Percentiles rank a stretch among this genome's conserved stretches.
phyloP scores from a whole-genome alignment of 352 stramenopile species.

The Phytophthora pluvialis region DNA sequence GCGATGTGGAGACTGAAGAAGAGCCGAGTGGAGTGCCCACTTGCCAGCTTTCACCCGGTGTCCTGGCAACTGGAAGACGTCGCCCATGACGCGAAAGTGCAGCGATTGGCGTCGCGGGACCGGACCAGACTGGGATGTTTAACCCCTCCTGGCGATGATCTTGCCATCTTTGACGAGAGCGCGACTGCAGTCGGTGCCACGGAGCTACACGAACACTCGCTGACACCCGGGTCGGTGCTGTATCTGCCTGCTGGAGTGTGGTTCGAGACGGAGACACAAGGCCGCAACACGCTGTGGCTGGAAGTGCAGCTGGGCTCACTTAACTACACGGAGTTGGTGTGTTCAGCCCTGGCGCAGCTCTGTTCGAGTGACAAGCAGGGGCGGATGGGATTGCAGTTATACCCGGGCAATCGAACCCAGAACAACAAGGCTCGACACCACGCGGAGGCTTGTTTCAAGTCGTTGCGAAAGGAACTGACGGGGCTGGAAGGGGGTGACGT shows the following conservation, averaged over 20 bases:
- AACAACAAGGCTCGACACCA: conserved; percentile 15
- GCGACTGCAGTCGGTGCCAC: conserved; percentile 1
- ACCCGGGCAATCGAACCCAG: conserved; percentile 11
- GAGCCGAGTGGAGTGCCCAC: conserved; percentile 30
- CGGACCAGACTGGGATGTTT: not conserved
- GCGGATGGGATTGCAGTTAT: conserved; percentile 27
- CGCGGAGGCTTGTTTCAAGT: conserved; percentile 29
- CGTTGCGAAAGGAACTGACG: conserved; percentile 18
- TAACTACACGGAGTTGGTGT: conserved; percentile 31
- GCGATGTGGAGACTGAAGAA: conserved; percentile 36
- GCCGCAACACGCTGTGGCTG: conserved; percentile 41
- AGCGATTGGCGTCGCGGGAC: conserved; percentile 13
- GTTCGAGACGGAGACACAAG: conserved; percentile 39
- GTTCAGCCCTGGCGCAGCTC: conserved; percentile 42
- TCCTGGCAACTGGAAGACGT: conserved; percentile 22
- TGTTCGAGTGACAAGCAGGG: conserved; percentile 33
- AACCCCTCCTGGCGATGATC: conserved; percentile 23
- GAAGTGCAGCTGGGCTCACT: conserved; percentile 47
- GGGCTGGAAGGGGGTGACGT: conserved; percentile 37
- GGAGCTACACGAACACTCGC: conserved; percentile 11
- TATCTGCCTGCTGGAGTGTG: conserved; percentile 66
- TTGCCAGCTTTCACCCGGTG: conserved; percentile 32
- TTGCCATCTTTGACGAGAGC: conserved; percentile 33
- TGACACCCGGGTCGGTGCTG: conserved; percentile 47
- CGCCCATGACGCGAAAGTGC: conserved; percentile 27